Conservation (phyloP, 2,329 filamentous ascomycete species). For the Botrytis galanthina region DNA sequence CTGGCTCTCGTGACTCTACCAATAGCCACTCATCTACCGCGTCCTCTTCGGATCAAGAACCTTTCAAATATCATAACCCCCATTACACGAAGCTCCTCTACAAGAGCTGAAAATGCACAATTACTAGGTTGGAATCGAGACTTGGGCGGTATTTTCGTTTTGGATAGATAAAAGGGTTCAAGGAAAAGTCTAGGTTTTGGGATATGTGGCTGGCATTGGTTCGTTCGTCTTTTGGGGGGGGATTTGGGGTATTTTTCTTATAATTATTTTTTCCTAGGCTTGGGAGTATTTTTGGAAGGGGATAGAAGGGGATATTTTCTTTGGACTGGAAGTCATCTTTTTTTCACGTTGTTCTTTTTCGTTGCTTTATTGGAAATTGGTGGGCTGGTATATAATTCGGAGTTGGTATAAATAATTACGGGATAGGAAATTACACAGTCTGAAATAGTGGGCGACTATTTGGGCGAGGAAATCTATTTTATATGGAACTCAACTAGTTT, state of each 20-base stretch:
- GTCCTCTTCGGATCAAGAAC: neutral
- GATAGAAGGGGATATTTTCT: neutral
- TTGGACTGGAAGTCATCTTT: neutral
- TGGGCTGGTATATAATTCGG: neutral
- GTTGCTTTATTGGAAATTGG: neutral
- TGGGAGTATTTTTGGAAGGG: neutral
- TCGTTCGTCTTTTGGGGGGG: neutral
- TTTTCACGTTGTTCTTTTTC: neutral
- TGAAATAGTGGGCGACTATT: neutral
- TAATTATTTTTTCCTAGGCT: neutral
- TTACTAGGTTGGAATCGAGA: neutral
- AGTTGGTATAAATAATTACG: neutral
- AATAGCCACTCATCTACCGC: neutral
- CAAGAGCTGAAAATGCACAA: neutral
- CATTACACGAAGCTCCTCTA: fast-evolving
- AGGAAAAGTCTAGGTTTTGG: neutral
- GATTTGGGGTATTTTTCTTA: neutral
- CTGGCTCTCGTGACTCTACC: neutral
- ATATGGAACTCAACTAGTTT: neutral
- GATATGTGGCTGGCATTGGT: neutral
- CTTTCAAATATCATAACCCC: neutral
- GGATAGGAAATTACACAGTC: neutral
- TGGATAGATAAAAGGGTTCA: neutral
- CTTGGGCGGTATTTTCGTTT: neutral
- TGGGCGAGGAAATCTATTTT: neutral